phyloP scores from a whole-genome alignment of 2,329 filamentous ascomycete genomes.

The Beauveria scarabaeidicola region DNA sequence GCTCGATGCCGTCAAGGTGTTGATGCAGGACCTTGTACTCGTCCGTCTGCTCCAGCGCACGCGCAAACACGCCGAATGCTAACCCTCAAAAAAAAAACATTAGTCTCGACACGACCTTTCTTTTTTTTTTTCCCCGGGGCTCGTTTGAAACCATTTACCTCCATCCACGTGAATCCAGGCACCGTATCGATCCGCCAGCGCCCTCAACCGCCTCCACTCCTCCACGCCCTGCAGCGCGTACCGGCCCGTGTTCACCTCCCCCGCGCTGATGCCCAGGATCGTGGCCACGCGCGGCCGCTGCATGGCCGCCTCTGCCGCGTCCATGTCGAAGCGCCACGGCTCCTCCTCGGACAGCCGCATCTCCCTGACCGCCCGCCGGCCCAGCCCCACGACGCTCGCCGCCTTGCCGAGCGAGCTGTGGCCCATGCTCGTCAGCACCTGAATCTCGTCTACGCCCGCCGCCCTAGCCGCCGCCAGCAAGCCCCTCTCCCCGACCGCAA shows the following conservation, averaged over 20 bases:
- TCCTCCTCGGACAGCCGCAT: conserved; percentile 42
- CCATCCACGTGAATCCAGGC: conserved; percentile 90
- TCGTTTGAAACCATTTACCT: conserved; percentile 27
- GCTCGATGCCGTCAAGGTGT: conserved; percentile 56
- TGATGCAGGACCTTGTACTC: conserved; percentile 48
- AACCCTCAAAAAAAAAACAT: neutral
- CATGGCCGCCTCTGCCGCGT: conserved; percentile 53
- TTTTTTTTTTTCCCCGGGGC: no score
- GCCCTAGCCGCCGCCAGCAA: conserved; percentile 56
- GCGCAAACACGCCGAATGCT: conserved; percentile 79
- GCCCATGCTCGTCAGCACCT: conserved; percentile 70
- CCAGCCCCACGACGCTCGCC: conserved; percentile 72
- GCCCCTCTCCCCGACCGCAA: conserved; percentile 59
- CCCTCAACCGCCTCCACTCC: conserved; percentile 56
- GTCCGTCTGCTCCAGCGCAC: conserved; percentile 48
- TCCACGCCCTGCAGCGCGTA: conserved; percentile 55
- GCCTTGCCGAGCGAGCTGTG: conserved; percentile 83
- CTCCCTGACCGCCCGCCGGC: conserved; percentile 57
- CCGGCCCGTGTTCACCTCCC: conserved; percentile 83
- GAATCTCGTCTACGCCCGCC: conserved; percentile 58
- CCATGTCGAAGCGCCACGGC: conserved; percentile 63
- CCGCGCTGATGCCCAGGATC: conserved; percentile 73
- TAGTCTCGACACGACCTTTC: no score
- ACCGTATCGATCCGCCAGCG: conserved; percentile 61
- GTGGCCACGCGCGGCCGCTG: conserved; percentile 45